A percentile compares a stretch with the other conserved stretches of the same genome.
Evolutionary conservation across 2,329 filamentous ascomycete species (phyloP).

Genomic region (Fusarium austroafricanum): DNA sequence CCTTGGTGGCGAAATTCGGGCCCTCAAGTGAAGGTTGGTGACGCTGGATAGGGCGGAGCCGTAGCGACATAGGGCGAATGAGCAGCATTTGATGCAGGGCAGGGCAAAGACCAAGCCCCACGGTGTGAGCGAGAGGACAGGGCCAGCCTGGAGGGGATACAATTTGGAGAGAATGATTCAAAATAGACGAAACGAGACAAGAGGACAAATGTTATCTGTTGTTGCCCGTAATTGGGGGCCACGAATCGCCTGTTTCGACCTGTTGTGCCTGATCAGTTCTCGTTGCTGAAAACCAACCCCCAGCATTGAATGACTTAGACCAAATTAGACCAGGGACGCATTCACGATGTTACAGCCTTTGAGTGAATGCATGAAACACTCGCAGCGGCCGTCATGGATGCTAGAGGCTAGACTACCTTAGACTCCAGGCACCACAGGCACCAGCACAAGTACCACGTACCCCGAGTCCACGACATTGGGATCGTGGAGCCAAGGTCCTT

Average conservation of each 20-base stretch:
- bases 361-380: constrained; percentile 40
- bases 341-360: constrained; percentile 34
- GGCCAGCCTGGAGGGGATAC: background rate
- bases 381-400: constrained; percentile 33
- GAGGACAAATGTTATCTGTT: constrained; percentile 7
- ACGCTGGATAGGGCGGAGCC: constrained; percentile 40
- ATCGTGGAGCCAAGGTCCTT: constrained; percentile 22
- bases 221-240: constrained; percentile 39
- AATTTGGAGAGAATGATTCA: constrained; percentile 9
- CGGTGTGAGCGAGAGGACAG: constrained; percentile 35
- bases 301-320: constrained; percentile 7
- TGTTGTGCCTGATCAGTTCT: background rate
- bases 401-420: constrained; percentile 12
- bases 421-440: constrained; percentile 31
- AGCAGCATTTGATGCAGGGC: constrained; percentile 25
- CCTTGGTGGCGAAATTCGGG: constrained; percentile 32
- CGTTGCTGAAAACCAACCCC: background rate
- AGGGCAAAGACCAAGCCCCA: constrained; percentile 42
- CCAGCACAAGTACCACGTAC: constrained; percentile 18
- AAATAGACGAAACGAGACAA: constrained; percentile 31
- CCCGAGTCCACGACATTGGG: constrained; percentile 24
- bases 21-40: constrained; percentile 35
- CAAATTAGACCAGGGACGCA: constrained; percentile 4
- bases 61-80: constrained; percentile 28
- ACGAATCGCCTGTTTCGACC: constrained; percentile 20